A percentile compares a stretch with the other conserved stretches of the same genome.
Conservation (phyloP, 306 rosid genomes). For the Lathyrus tuberosus region DNA sequence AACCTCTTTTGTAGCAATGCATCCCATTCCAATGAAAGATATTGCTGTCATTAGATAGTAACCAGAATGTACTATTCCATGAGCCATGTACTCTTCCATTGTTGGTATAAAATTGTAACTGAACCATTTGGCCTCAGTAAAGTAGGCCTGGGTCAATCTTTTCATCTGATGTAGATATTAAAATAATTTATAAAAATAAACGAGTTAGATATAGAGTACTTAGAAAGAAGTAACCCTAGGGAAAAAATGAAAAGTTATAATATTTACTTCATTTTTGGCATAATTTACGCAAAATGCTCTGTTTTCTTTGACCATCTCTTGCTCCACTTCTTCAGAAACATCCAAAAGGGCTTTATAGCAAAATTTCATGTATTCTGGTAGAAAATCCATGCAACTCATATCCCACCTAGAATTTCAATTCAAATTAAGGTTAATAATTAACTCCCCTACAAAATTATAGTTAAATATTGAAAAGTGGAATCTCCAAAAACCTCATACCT, state of each 20-base stretch:
- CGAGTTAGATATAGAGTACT: background rate
- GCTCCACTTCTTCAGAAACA: conserved; percentile 37
- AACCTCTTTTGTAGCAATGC: background rate
- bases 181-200: no score
- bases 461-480: background rate
- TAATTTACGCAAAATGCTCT: background rate
- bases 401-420: conserved; percentile 35
- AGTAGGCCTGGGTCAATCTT: background rate
- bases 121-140: conserved; percentile 15
- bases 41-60: background rate
- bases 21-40: conserved; percentile 22
- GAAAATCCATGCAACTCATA: conserved; percentile 29
- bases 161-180: no score
- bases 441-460: background rate
- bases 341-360: conserved; percentile 10
- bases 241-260: background rate
- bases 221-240: background rate
- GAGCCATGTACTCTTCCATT: conserved; percentile 16
- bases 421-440: background rate
- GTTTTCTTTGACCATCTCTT: conserved; percentile 36
- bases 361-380: conserved; percentile 39
- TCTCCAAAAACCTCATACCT: conserved; percentile 29
- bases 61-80: background rate
- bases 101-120: background rate
- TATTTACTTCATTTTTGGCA: conserved; percentile 22